Evolutionary conservation across 139 green algal genomes (phyloP).

Genomic region (Volvox africanus): DNA sequence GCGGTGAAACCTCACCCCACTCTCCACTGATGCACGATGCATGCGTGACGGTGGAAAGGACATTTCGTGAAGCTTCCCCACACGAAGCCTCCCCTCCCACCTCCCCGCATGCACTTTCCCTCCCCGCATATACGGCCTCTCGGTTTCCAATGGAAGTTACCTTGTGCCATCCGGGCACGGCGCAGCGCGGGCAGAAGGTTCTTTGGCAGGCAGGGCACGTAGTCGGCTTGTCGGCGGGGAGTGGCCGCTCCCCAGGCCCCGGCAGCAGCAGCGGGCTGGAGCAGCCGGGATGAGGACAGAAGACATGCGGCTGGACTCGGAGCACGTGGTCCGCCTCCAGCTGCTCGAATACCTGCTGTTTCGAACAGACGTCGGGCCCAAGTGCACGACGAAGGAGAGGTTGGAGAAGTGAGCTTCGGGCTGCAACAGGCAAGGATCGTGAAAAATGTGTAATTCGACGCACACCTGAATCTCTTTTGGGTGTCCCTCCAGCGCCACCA

Average conservation of each 20-base stretch:
- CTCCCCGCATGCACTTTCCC: not conserved
- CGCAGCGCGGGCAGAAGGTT: conserved; percentile 32
- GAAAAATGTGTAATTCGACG: too few species aligned
- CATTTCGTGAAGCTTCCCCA: too few species aligned
- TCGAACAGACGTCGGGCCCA: not conserved
- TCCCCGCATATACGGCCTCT: not conserved
- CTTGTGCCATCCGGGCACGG: conserved; percentile 50
- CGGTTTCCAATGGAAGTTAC: not conserved
- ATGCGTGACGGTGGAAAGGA: too few species aligned
- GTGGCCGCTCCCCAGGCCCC: not conserved
- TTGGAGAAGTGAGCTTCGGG: too few species aligned
- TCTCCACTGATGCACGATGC: too few species aligned
- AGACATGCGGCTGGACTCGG: conserved; percentile 38
- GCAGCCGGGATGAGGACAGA: conserved; percentile 64
- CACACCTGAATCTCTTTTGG: not conserved
- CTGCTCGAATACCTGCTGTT: conserved; percentile 25
- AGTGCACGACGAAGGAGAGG: too few species aligned
- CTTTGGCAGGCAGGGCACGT: conserved; percentile 42
- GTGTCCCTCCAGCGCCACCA: not conserved
- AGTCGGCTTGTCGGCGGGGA: not conserved
- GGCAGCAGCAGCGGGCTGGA: conserved; percentile 35
- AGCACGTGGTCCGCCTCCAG: conserved; percentile 64
- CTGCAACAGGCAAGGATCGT: too few species aligned
- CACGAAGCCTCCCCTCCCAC: not conserved
- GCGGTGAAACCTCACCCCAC: too few species aligned